Percentiles rank a stretch among this genome's conserved stretches.
These are phyloP conservation scores for Eutrema heterophyllum DNA, from an alignment of 345 rosid genomes.

Conservation along the genomic window DNA sequence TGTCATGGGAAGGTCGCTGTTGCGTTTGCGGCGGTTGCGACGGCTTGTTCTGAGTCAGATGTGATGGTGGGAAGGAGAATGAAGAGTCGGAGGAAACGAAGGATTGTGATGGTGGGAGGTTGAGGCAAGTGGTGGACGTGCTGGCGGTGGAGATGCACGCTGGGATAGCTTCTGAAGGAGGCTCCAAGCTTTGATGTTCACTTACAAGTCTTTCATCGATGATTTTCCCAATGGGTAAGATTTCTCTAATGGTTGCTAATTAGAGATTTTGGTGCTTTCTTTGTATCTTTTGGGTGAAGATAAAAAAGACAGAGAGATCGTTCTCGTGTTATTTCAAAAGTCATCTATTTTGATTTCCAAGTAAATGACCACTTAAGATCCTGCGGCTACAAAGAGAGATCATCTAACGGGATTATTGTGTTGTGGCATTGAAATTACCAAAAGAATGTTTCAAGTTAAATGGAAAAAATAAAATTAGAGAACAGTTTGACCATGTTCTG, in stretches of 20 bases:
- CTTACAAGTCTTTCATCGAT: constrained; percentile 77
- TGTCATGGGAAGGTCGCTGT: constrained; percentile 58
- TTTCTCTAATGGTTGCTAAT: not conserved
- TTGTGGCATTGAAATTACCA: not conserved
- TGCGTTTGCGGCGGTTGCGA: too few species aligned
- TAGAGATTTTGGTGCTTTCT: not conserved
- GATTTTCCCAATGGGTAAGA: constrained; percentile 47
- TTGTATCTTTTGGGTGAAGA: not conserved
- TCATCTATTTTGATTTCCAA: not conserved
- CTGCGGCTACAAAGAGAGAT: not conserved
- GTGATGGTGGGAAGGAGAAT: constrained; percentile 70
- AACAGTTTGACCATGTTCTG: not conserved
- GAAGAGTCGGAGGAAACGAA: constrained; percentile 74
- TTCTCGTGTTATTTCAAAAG: not conserved
- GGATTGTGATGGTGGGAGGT: constrained; percentile 57
- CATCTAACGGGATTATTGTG: not conserved
- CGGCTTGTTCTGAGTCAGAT: constrained; percentile 71
- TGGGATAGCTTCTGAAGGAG: constrained; percentile 96
- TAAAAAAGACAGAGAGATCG: not conserved
- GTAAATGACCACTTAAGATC: not conserved
- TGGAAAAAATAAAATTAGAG: not conserved
- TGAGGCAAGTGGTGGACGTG: constrained; percentile 82
- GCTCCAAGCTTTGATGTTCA: constrained; percentile 90
- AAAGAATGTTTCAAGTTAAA: not conserved
- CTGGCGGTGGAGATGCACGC: constrained; percentile 99